Evolutionary conservation across 1,139 yeast genomes (phyloP).

Genomic region (Saccharomyces hybrid): DNA sequence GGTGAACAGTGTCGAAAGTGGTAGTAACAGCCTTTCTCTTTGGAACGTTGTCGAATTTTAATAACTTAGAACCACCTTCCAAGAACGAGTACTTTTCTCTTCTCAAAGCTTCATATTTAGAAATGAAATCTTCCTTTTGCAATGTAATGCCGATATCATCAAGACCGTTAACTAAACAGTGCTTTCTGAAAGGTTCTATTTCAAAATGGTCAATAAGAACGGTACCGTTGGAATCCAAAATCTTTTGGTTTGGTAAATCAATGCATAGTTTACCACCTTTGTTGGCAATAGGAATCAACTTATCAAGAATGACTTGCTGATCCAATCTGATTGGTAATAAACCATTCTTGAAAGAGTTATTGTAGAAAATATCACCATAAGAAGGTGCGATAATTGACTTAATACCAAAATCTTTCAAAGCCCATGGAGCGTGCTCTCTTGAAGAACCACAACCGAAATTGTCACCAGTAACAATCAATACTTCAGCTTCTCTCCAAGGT

Average conservation of each 20-base stretch:
- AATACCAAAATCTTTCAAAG: slow-evolving; percentile 93
- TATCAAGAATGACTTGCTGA: slow-evolving; percentile 59
- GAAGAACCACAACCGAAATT: slow-evolving; percentile 99
- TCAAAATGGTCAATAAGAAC: slow-evolving; percentile 76
- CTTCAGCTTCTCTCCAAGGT: slow-evolving; percentile 73
- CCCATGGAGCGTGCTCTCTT: slow-evolving; percentile 99
- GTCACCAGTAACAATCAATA: slow-evolving; percentile 87
- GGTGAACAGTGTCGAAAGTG: slow-evolving; percentile 57
- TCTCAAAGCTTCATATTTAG: slow-evolving; percentile 67
- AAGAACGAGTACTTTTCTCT: slow-evolving; percentile 77
- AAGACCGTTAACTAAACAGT: slow-evolving; percentile 85
- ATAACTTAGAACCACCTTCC: slow-evolving; percentile 70
- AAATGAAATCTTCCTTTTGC: slow-evolving; percentile 74
- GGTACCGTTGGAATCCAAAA: slow-evolving; percentile 61
- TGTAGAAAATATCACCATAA: slow-evolving; percentile 95
- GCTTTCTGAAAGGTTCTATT: slow-evolving; percentile 85
- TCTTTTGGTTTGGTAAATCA: slow-evolving; percentile 81
- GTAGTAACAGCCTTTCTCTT: slow-evolving; percentile 47
- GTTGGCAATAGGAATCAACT: slow-evolving; percentile 71
- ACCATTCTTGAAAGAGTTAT: slow-evolving; percentile 93
- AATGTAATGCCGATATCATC: slow-evolving; percentile 95
- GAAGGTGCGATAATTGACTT: slow-evolving; percentile 94
- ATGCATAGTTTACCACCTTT: slow-evolving; percentile 66
- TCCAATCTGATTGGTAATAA: slow-evolving; percentile 83
- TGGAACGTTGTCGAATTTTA: slow-evolving; percentile 44